phyloP scores from a whole-genome alignment of 208 protist species.

The Leishmania tarentolae region DNA sequence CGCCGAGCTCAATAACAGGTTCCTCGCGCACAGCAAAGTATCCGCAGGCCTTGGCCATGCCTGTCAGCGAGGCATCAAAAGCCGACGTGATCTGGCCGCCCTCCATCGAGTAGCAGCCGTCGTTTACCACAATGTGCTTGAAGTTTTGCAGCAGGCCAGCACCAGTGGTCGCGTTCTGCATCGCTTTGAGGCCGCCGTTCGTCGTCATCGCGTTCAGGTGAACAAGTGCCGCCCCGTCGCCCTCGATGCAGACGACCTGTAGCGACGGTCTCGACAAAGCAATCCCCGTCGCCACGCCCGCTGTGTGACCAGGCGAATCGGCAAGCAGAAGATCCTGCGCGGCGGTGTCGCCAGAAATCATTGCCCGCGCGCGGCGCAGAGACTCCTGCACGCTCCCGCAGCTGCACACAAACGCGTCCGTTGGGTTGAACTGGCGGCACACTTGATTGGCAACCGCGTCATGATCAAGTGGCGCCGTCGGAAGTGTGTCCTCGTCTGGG shows the following conservation, averaged over 20 bases:
- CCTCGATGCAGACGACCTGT: conserved; percentile 81
- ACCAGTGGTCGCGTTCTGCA: conserved; percentile 21
- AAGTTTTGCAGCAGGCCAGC: conserved; percentile 61
- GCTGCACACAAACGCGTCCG: conserved; percentile 79
- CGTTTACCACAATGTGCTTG: conserved; percentile 89
- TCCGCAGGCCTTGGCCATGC: conserved; percentile 81
- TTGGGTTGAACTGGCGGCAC: conserved; percentile 51
- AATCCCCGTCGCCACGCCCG: conserved; percentile 68
- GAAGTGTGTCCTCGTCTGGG: conserved; percentile 27
- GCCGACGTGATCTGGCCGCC: conserved; percentile 72
- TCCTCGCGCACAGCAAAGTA: conserved; percentile 61
- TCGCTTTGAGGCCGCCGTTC: conserved; percentile 36
- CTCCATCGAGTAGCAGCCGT: conserved; percentile 80
- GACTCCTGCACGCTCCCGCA: conserved; percentile 42
- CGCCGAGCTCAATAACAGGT: conserved; percentile 66
- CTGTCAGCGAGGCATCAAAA: conserved; percentile 70
- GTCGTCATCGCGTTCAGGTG: conserved; percentile 76
- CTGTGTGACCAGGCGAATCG: conserved; percentile 72
- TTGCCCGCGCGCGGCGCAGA: conserved; percentile 14
- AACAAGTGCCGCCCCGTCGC: conserved; percentile 82
- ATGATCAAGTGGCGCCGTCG: conserved; percentile 47
- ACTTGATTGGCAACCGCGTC: conserved; percentile 72
- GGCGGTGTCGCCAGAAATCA: conserved; percentile 3
- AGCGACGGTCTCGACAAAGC: conserved; percentile 59
- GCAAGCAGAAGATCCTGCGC: conserved; percentile 75